Conservation (phyloP, 2,329 filamentous ascomycete species). For the Dactylellina parvicollis region DNA sequence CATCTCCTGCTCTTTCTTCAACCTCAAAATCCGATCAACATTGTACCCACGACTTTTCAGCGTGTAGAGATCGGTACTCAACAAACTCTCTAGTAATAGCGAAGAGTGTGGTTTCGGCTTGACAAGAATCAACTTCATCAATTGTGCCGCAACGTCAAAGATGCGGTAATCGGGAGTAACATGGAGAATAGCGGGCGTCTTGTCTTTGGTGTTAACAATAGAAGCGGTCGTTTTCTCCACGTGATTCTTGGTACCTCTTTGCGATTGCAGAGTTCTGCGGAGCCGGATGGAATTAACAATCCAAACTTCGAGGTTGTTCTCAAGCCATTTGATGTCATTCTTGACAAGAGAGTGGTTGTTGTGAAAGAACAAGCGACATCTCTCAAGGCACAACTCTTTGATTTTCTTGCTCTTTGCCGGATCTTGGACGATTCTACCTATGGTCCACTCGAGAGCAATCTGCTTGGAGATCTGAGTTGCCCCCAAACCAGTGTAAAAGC, state of each 20-base stretch:
- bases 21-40: conserved; percentile 89
- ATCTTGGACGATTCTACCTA: conserved; percentile 71
- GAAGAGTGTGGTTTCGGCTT: conserved; percentile 88
- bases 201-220: conserved; percentile 59
- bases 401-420: conserved; percentile 76
- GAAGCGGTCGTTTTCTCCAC: conserved; percentile 76
- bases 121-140: conserved; percentile 81
- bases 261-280: conserved; percentile 55
- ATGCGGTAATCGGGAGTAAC: conserved; percentile 79
- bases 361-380: conserved; percentile 88
- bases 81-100: conserved; percentile 87
- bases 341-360: conserved; percentile 81
- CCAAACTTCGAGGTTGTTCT: conserved; percentile 81
- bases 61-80: conserved; percentile 78
- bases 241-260: conserved; percentile 54
- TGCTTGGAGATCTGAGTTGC: conserved; percentile 78
- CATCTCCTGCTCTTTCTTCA: conserved; percentile 81
- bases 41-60: conserved; percentile 92
- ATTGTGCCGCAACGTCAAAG: conserved; percentile 89
- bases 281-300: conserved; percentile 81
- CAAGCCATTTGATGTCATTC: conserved; percentile 89
- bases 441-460: conserved; percentile 64
- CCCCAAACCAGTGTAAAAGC: conserved; percentile 81
- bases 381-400: conserved; percentile 83
- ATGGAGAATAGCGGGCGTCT: conserved; percentile 68